Evolutionary conservation across 164 flowering plant species (phyloP), one percentile per base, ranked within the genome.

Genomic region (Nymphaea colorata): DNA sequence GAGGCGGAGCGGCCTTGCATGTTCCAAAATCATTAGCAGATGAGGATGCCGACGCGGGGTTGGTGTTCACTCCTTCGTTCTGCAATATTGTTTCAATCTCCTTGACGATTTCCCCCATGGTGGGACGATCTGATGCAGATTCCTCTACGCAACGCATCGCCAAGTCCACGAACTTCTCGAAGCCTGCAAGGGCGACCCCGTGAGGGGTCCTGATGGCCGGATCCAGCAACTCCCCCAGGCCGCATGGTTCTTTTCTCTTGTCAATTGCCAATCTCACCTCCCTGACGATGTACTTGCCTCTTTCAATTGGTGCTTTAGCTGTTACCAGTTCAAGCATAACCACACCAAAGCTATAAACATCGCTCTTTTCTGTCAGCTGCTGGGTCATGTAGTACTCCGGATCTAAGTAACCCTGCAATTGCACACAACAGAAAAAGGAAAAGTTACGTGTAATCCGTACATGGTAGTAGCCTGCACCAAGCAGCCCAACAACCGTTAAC

Each of bases 381-480:
- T 90, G 95, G 14, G 89, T 93, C 93, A 87, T 84, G 82, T 90
- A 93, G 68, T 93, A 93, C 72, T 93, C 98, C n/a, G 98, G 98
- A 80, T 93, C 97, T 51, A 93, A 72, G 79, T 93, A 93, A 59
- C 98, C 98, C 98, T 93, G 85, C 79, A 73, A 57, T 8, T 60
- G 41, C 42, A 42, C 5, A 4, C 36, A 18, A 0, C 4, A 66
- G 36, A 41, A 59, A n/a, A 64, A 55, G 59, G 61, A 47, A 14
- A 47, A 47, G 5, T 47, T 47, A 47, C 55, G 7, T 47, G 55
- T 7, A 47, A 3, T 3, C 36, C 1, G 36, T 25, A 25, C 36
- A 25, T 25, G 36, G 36, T 25, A 25, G 36, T 25, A 25, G 36
- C 36, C 36, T 25, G 36, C 36, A 25, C 36, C 36, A 25, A 25